Evolutionary conservation across 2,329 filamentous ascomycete genomes (phyloP).

Genomic region (Trichoderma lentiforme): DNA sequence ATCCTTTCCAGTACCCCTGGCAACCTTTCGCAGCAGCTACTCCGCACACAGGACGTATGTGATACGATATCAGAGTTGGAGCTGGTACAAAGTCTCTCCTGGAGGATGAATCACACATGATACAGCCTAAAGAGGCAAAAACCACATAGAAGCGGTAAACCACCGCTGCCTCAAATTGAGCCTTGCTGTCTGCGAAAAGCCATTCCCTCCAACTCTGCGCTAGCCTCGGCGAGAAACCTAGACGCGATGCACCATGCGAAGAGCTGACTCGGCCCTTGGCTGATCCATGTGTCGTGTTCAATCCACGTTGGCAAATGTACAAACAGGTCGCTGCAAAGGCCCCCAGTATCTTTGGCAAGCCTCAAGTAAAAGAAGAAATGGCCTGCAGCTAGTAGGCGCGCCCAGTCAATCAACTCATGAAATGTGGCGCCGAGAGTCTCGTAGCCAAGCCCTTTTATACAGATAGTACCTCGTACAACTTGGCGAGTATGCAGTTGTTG

Average conservation of each 20-base stretch:
- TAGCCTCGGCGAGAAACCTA: neutral
- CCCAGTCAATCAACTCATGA: neutral
- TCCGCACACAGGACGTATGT: neutral
- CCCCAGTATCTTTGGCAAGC: neutral
- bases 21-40: neutral
- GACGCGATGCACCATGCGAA: constrained; percentile 3
- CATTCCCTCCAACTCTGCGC: neutral
- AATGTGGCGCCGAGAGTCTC: neutral
- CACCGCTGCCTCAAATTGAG: neutral
- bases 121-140: neutral
- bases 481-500: neutral
- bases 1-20: neutral
- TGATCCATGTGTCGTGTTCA: neutral
- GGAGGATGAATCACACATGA: neutral
- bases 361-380: neutral
- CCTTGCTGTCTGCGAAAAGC: neutral
- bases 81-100: neutral
- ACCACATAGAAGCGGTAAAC: neutral
- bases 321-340: neutral
- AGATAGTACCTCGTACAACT: neutral
- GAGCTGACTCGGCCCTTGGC: constrained; percentile 6
- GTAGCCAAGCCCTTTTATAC: neutral
- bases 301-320: neutral
- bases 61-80: neutral
- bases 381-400: neutral